Base-by-base conservation (phyloP, 768 basidiomycete species). In the Asterophora lycoperdoides region DNA sequence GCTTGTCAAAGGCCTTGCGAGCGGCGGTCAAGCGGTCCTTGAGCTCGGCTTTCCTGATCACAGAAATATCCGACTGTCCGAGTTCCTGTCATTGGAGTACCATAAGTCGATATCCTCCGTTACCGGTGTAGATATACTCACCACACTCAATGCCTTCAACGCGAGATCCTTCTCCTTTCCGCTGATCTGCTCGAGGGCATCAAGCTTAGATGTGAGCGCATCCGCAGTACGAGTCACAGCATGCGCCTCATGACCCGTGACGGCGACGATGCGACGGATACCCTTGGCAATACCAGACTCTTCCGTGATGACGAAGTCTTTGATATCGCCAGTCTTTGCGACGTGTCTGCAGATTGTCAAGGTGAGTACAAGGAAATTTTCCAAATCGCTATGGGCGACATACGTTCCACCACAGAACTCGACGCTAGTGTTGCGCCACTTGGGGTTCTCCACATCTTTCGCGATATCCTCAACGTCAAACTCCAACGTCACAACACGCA, bases 381-480 rank as follows among this genome's bases (percentile, higher is more conserved):
- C 8, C 10, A 34, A 46, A n/a, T 33, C 19, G 36, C 8, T 29
- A 30, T n/a, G 32, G 45, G 40, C 18, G 36, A 80, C 90, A 66
- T 59, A 93, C 82, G 96, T 99, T 67, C 96, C 96, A 68, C 96
- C 96, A 64, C 96, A 99, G 64, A 99, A 95, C 69, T 99, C 96
- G 54, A 96, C 81, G 65, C 89, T 93, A 9, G 95, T 96, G 23
- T 68, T 71, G 40, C 89, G 73, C 96, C 96, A 99, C 68, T 86
- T 91, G 3, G 86, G 83, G 66, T 93, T 94, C 59, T 86, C 80
- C 36, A 95, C 76, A 56, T 99, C 91, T 59, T 79, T 76, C 15
- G 81, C 69, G 46, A 99, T 93, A 57, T 93, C 89, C 43, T 94
- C 86, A 14, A 95, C 78, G 53, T 84, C 82, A 62, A 79, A 92